Base-by-base conservation (phyloP, 805 yeast genomes). In the Tetrapisispora nanseiensis region DNA sequence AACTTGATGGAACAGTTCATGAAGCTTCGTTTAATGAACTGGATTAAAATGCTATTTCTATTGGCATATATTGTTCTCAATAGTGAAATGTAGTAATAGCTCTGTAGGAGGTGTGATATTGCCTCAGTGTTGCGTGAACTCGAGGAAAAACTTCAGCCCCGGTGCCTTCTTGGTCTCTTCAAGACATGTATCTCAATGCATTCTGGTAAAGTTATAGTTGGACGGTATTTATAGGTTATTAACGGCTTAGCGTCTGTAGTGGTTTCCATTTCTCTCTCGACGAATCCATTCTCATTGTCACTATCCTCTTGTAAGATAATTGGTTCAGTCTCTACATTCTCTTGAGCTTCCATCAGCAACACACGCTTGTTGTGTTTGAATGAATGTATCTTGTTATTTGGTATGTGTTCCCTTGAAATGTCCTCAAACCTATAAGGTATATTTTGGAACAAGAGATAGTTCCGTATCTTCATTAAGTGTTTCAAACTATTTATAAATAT, bases 141-240 rank as follows among this genome's bases (percentile, higher is more conserved):
- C n/a, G n/a, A n/a, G n/a, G n/a, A n/a, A n/a, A n/a, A n/a, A n/a
- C n/a, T n/a, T 21, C 23, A 40, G 4, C 18, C 18, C 11, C 42
- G 46, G 31, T 48, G 47, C 35, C 64, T 52, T 47, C 51, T 56
- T 21, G 66, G 66, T 22, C 66, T 46, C 31, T 51, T 52, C 10
- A 60, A 44, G 9, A 61, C 55, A 39, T 60, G 61, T 3, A 59
- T 46, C 31, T 54, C 58, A 6, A 61, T 44, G 33, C 59, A 56
- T 4, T 52, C 53, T 0, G 58, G 59, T 8, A 57, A 44, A 20
- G 49, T 57, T 13, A 46, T 26, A 27, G 55, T 44, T 2, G 57
- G 55, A 20, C 33, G 45, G 40, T 60, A 59, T 16, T 39, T 48
- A 31, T 51, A 51, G 1, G 38, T 39, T 12, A 60, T 41, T 9